Base-by-base conservation (phyloP, 2,329 filamentous ascomycete species). In the Exophiala xenobiotica region DNA sequence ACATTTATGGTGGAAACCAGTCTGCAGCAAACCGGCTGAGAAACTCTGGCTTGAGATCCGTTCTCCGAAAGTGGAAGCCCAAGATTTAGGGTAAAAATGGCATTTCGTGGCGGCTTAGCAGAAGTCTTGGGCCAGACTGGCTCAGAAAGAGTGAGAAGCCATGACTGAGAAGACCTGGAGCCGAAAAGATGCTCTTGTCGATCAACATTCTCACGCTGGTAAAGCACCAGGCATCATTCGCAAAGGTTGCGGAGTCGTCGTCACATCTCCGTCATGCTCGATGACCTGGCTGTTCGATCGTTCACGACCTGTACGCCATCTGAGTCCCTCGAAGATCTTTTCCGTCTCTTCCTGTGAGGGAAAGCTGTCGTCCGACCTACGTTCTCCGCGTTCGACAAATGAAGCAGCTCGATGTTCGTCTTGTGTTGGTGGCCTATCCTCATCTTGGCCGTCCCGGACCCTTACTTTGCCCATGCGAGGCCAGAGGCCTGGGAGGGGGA, bases 401-500 rank as follows among this genome's bases (percentile, higher is more conserved):
- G 55, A 53, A 23, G 48, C 9, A 12, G 55, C 6, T 31, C 52
- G 52, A 23, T 50, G 55, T 37, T 52, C 56, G 41, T 60, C 58
- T 38, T 62, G 55, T 23, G 58, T 59, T 4, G 49, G 26, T 26
- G 55, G 46, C 24, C 56, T 45, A 22, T 61, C 60, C 14, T 62
- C 60, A 31, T 62, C 60, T 27, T 61, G 60, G 0, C 68, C 72
- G 39, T 76, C 73, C 19, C 72, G 62, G 4, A 76, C 71, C 8
- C 72, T 72, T 14, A 72, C 74, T 39, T 73, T 64, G 35, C 73
- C 72, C 72, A 75, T 84, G 26, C 81, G 72, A 1, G 81, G 81
- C 81, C 81, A 85, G 2, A 85, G 68, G 46, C 78, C 79, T 1
- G 81, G 81, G 3, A 85, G 67, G 1, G 81, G 79, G 18, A 85